A percentile compares a stretch with the other conserved stretches of the same genome.
phyloP scores from a whole-genome alignment of 2,329 filamentous ascomycete genomes.

The Aureobasidium sp. region DNA sequence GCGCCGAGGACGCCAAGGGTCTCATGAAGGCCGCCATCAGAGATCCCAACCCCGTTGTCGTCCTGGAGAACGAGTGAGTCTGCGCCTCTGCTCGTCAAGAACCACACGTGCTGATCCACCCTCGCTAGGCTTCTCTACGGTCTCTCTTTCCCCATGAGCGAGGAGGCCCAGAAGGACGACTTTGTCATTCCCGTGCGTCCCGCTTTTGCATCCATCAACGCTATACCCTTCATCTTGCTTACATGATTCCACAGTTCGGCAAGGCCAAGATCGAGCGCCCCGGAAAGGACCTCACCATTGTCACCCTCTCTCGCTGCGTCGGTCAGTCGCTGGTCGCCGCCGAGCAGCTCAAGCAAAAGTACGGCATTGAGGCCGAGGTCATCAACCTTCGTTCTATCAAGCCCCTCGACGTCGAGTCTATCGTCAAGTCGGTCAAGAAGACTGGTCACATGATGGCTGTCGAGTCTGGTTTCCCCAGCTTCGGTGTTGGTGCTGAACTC shows the following conservation, averaged over 20 bases:
- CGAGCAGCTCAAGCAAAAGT: constrained; percentile 89
- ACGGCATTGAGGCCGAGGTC: constrained; percentile 91
- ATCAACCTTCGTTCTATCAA: constrained; percentile 98
- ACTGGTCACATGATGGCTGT: constrained; percentile 85
- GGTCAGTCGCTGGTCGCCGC: constrained; percentile 85
- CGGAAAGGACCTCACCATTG: constrained; percentile 93
- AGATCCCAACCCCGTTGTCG: constrained; percentile 93
- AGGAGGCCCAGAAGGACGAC: constrained; percentile 89
- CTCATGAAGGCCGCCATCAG: constrained; percentile 95
- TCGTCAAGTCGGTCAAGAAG: constrained; percentile 98
- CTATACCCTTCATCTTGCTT: not conserved
- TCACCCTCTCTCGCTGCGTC: constrained; percentile 89
- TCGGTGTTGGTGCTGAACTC: constrained; percentile 87
- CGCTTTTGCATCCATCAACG: not conserved
- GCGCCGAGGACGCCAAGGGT: constrained; percentile 96
- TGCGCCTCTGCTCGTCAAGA: no score
- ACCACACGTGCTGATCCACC: not conserved
- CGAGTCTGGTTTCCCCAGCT: constrained; percentile 93
- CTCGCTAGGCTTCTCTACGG: constrained; percentile 69
- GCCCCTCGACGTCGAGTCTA: constrained; percentile 89
- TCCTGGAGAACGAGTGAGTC: constrained; percentile 46
- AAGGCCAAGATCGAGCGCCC: constrained; percentile 98
- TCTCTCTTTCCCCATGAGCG: constrained; percentile 92
- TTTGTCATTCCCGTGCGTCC: constrained; percentile 71
- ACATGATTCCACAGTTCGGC: constrained; percentile 55